Percentiles rank a stretch among this genome's conserved stretches.
phyloP scores from a whole-genome alignment of 768 basidiomycete species.

The Psilocybe cubensis region DNA sequence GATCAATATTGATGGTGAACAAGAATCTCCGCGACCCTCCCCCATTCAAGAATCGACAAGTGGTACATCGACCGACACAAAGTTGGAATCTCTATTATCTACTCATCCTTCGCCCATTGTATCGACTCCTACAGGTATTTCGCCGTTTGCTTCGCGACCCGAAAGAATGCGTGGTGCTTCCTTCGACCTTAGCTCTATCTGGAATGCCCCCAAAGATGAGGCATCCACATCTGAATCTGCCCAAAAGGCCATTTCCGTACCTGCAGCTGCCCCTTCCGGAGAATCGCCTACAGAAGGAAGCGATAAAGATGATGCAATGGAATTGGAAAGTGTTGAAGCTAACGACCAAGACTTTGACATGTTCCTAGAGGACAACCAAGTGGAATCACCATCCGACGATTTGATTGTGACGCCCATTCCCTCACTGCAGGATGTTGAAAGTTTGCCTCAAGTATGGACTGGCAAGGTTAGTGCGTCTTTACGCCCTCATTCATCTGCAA shows the following conservation, averaged over 20 bases:
- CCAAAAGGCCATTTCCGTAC: conserved; percentile 3
- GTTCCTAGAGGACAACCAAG: conserved; percentile 72
- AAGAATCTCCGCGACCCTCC: conserved; percentile 26
- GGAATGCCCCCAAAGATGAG: conserved; percentile 56
- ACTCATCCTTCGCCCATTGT: conserved; percentile 23
- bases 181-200: conserved; percentile 76
- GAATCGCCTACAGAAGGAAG: conserved; percentile 31
- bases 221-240: conserved; percentile 1
- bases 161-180: conserved; percentile 52
- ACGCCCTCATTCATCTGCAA: too few species aligned
- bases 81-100: conserved; percentile 4
- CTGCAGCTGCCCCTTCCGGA: conserved; percentile 12
- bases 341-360: conserved; percentile 88
- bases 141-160: conserved; percentile 49
- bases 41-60: conserved; percentile 12
- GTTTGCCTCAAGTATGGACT: conserved; percentile 67
- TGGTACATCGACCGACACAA: conserved; percentile 7
- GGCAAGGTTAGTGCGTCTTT: conserved; percentile 59
- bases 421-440: conserved; percentile 48
- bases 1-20: conserved; percentile 73
- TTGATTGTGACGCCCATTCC: conserved; percentile 47
- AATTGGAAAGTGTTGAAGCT: conserved; percentile 54
- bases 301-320: conserved; percentile 48
- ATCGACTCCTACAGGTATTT: conserved; percentile 43
- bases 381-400: conserved; percentile 32